A percentile compares a stretch with the other conserved stretches of the same genome.
phyloP scores from a whole-genome alignment of 176 grass and related monocot genomes.

The Aegilops bicornis region DNA sequence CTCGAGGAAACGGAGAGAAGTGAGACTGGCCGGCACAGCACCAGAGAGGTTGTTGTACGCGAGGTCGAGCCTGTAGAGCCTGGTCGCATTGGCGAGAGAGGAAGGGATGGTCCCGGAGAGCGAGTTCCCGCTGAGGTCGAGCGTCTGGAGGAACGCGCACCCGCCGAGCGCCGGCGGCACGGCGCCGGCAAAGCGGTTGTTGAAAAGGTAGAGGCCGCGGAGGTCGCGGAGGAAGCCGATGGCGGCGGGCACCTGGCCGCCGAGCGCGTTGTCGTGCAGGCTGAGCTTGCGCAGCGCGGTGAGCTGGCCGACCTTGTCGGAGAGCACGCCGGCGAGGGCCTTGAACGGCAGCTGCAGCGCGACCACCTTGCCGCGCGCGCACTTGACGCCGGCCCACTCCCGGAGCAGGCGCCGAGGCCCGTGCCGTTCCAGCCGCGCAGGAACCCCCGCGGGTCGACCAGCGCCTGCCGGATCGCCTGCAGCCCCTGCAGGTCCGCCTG shows the following conservation, averaged over 20 bases:
- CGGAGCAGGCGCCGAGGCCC: conserved; percentile 87
- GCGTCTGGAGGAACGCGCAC: conserved; percentile 65
- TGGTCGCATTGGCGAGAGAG: conserved; percentile 51
- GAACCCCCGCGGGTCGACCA: conserved; percentile 63
- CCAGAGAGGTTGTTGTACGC: conserved; percentile 86
- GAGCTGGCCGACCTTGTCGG: conserved; percentile 81
- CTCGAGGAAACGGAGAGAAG: conserved; percentile 46
- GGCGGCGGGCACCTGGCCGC: conserved; percentile 58
- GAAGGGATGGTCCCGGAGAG: conserved; percentile 62
- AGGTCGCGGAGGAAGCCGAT: conserved; percentile 70
- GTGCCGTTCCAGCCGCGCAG: conserved; percentile 89
- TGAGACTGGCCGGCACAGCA: conserved; percentile 41
- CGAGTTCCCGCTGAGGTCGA: conserved; percentile 87
- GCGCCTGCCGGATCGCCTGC: conserved; percentile 63
- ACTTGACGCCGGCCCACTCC: conserved; percentile 87
- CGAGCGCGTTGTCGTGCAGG: conserved; percentile 88
- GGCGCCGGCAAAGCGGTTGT: conserved; percentile 80
- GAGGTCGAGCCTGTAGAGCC: conserved; percentile 69
- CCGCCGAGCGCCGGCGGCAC: conserved; percentile 60
- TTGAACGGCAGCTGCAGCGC: conserved; percentile 91
- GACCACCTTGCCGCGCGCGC: conserved; percentile 68
- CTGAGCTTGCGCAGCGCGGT: conserved; percentile 70
- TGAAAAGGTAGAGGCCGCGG: conserved; percentile 84
- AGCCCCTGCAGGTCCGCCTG: conserved; percentile 80
- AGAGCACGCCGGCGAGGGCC: conserved; percentile 63